A percentile compares a stretch with the other conserved stretches of the same genome.
Conservation (phyloP, 345 rosid species). For the Lenwebbia sp. region DNA sequence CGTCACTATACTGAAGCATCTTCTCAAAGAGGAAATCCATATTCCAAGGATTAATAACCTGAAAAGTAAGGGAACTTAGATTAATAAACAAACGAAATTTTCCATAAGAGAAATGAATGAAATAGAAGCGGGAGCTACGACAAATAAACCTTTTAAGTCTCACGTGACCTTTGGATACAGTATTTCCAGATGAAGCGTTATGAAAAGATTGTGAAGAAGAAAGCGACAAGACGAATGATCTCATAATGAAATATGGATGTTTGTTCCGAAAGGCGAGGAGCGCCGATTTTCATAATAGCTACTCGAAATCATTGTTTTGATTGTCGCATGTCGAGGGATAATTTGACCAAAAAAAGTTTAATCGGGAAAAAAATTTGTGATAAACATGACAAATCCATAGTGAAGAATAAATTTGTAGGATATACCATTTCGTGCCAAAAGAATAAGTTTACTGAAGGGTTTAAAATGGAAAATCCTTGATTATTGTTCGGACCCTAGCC, state of each 20-base stretch:
- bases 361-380: not conserved
- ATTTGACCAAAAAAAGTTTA: not conserved
- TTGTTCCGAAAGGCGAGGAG: not conserved
- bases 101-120: not conserved
- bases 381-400: not conserved
- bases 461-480: not conserved
- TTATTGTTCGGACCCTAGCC: not conserved
- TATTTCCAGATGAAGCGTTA: not conserved
- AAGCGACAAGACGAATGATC: not conserved
- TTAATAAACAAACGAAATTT: not conserved
- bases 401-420: not conserved
- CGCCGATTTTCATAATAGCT: not conserved
- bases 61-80: not conserved
- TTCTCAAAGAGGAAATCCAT: not conserved
- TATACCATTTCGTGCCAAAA: not conserved
- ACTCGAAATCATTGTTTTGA: not conserved
- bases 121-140: not conserved
- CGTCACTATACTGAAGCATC: not conserved
- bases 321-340: not conserved
- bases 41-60: not conserved
- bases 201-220: not conserved
- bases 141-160: not conserved
- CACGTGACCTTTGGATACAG: not conserved
- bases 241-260: not conserved
- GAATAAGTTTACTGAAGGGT: not conserved